phyloP scores from a whole-genome alignment of 164 flowering plant species.

The Chimonanthus salicifolius region DNA sequence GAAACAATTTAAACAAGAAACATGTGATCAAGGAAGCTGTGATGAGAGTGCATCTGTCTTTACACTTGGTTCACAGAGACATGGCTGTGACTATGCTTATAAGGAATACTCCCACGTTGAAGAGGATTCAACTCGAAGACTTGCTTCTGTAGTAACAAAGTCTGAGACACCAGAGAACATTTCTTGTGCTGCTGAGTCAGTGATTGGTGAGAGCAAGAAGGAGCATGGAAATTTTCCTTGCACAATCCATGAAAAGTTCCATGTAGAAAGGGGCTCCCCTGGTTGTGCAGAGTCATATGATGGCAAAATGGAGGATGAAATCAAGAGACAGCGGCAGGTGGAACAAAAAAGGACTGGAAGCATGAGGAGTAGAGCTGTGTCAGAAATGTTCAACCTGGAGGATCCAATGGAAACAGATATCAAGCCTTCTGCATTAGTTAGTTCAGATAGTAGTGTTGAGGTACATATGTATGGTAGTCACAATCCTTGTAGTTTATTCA shows the following conservation, averaged over 20 bases:
- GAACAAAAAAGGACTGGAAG: conserved; percentile 21
- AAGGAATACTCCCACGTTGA: conserved; percentile 24
- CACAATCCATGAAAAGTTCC: conserved; percentile 4
- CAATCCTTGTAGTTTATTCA: conserved; percentile 29
- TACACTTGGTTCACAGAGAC: conserved; percentile 26
- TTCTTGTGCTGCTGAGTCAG: conserved; percentile 26
- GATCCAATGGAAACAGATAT: conserved; percentile 30
- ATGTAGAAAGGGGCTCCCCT: conserved; percentile 24
- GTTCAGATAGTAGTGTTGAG: conserved; percentile 51
- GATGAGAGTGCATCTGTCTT: conserved; percentile 23
- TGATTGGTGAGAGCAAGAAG: conserved; percentile 26
- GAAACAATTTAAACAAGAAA: conserved; percentile 34
- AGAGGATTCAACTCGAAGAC: conserved; percentile 23
- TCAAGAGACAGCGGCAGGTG: conserved; percentile 16
- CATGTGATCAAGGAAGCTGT: conserved; percentile 38
- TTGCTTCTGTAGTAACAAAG: conserved; percentile 29
- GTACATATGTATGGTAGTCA: conserved; percentile 29
- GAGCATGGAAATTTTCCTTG: conserved; percentile 22
- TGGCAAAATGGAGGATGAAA: conserved; percentile 28
- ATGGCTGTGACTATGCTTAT: conserved; percentile 8
- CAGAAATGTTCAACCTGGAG: conserved; percentile 27
- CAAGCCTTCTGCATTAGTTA: conserved; percentile 41
- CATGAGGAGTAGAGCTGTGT: conserved; percentile 13
- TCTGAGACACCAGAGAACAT: conserved; percentile 38
- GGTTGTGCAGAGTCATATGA: conserved; percentile 19